phyloP scores from a whole-genome alignment of 176 grass and related monocot species.

The Carex myosuroides region DNA sequence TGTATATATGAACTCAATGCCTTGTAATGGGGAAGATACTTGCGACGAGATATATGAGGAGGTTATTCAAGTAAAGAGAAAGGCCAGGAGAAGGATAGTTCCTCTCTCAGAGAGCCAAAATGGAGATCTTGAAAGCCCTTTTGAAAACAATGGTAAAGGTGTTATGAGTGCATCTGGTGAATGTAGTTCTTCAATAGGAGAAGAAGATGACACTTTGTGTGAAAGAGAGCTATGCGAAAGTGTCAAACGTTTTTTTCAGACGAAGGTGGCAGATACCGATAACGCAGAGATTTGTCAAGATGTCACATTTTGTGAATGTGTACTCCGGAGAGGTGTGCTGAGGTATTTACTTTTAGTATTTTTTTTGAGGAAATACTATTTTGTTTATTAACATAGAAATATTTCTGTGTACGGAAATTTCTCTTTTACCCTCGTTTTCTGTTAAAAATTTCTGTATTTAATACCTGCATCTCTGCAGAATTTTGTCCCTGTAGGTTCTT shows the following conservation, averaged over 20 bases:
- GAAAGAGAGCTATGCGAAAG: constrained; percentile 16
- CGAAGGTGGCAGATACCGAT: constrained; percentile 34
- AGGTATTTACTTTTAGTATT: constrained; percentile 39
- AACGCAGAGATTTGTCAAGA: constrained; percentile 62
- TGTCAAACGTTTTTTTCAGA: constrained; percentile 47
- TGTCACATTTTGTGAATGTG: constrained; percentile 54
- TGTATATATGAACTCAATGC: constrained; percentile 24
- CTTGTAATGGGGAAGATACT: constrained; percentile 35
- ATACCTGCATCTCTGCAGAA: neutral
- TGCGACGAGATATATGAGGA: constrained; percentile 27
- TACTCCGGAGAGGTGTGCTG: constrained; percentile 55
- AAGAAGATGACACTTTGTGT: constrained; percentile 8
- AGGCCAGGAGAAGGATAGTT: constrained; percentile 45
- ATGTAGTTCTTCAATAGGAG: constrained; percentile 6
- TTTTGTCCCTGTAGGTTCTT: neutral
- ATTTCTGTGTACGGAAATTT: neutral
- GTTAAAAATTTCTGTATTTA: no score
- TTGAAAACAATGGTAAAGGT: constrained; percentile 17
- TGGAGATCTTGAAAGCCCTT: constrained; percentile 9
- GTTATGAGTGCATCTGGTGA: constrained; percentile 4
- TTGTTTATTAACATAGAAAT: neutral
- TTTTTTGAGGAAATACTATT: neutral
- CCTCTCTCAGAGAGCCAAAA: constrained; percentile 46
- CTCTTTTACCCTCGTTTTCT: no score
- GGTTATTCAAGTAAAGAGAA: constrained; percentile 23